Evolutionary conservation across 2,329 filamentous ascomycete species (phyloP), one percentile per base, ranked within the genome.

Genomic region (Penicillium thymicola): DNA sequence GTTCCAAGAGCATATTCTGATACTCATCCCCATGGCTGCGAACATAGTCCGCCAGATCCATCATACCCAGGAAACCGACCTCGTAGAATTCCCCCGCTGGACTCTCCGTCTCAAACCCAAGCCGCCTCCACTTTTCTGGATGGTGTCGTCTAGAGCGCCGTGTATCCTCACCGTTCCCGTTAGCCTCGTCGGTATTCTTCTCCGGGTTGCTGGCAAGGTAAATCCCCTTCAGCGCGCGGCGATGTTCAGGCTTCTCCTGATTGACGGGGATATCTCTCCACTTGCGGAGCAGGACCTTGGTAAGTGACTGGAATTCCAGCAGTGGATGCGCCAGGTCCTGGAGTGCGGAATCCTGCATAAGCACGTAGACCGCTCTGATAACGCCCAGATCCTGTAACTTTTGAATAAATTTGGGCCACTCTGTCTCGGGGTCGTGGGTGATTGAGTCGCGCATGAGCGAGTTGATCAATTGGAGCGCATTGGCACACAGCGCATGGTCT

Each of bases 341-440:
- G 61, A 97, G 80, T 2, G 92, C 88, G 28, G 91, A 93, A 67
- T 92, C 92, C 76, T 96, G 92, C 92, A 97, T 97, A 55, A 99
- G 83, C 62, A 85, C 85, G 73, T 92, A 97, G 14, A 96, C 93
- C 10, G 91, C 90, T 73, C 91, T 90, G 63, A 97, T 96, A 38
- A 97, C 85, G 0, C 93, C 94, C 30, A 97, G 77, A 75, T 97
- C 93, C 73, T 97, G 94, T 63, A 99, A 76, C 62, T 87, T 83
- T 78, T 96, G 96, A 74, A 99, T 92, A 68, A 97, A 95, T 67
- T 90, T 94, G 47, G 92, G 90, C 92, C 94, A 97, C 67, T 97
- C 93, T 59, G 90, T 86, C 57, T 87, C 83, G 42, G 81, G 80
- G 51, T 93, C 90, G 67, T 84, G 87, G 28, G 89, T 89, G 50